phyloP scores from a whole-genome alignment of 2,329 filamentous ascomycete genomes.

The Fusarium bulbicola region DNA sequence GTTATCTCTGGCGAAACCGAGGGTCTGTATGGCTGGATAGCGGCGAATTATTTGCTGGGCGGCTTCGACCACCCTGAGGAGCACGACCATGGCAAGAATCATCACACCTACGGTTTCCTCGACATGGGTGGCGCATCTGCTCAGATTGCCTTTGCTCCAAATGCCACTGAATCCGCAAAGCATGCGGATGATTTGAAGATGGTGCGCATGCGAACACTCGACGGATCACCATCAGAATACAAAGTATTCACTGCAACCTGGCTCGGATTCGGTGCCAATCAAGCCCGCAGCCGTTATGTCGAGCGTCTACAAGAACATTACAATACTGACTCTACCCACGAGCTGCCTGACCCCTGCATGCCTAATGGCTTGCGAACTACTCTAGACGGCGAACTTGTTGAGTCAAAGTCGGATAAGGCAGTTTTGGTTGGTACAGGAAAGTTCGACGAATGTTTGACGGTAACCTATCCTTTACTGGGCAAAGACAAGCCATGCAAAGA shows the following conservation, averaged over 20 bases:
- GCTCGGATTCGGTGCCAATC: slow-evolving; percentile 96
- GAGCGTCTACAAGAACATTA: slow-evolving; percentile 76
- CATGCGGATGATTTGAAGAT: slow-evolving; percentile 91
- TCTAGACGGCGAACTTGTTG: slow-evolving; percentile 69
- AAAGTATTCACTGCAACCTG: slow-evolving; percentile 95
- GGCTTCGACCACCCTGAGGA: slow-evolving; percentile 82
- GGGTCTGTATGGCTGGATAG: slow-evolving; percentile 96
- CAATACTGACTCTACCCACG: slow-evolving; percentile 60
- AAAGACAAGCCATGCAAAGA: slow-evolving; percentile 88
- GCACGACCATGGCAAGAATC: slow-evolving; percentile 84
- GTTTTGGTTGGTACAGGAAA: slow-evolving; percentile 83
- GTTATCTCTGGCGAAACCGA: slow-evolving; percentile 97
- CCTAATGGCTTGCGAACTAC: slow-evolving; percentile 80
- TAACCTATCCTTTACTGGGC: slow-evolving; percentile 85
- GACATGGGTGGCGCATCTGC: slow-evolving; percentile 99
- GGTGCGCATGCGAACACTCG: slow-evolving; percentile 82
- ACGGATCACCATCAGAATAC: slow-evolving; percentile 82
- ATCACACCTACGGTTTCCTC: slow-evolving; percentile 95
- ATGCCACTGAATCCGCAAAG: slow-evolving; percentile 86
- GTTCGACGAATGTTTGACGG: slow-evolving; percentile 84
- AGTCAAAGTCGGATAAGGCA: slow-evolving; percentile 52
- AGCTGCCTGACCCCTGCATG: slow-evolving; percentile 91
- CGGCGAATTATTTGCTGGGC: slow-evolving; percentile 92
- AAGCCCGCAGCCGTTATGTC: slow-evolving; percentile 88
- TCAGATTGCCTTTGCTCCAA: slow-evolving; percentile 97